Conservation (phyloP, 192 early-diverging fungal species). For the Coemansia sp. region DNA sequence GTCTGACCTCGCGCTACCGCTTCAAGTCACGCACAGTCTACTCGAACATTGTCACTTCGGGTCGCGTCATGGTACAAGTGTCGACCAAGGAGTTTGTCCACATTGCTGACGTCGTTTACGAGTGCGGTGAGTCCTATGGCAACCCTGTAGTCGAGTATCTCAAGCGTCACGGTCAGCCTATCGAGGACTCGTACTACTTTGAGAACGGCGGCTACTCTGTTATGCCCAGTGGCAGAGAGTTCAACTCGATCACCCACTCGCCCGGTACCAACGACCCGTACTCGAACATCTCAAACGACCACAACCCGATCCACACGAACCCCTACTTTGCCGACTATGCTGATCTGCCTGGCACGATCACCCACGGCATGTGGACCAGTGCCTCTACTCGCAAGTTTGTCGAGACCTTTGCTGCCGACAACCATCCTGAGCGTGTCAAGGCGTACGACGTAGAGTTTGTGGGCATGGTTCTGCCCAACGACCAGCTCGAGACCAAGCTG, state of each 20-base stretch:
- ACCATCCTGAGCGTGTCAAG: slow-evolving; percentile 84
- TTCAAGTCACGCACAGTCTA: slow-evolving; percentile 60
- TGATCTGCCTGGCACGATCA: slow-evolving; percentile 88
- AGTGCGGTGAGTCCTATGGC: slow-evolving; percentile 72
- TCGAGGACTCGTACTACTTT: slow-evolving; percentile 89
- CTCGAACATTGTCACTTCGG: slow-evolving; percentile 73
- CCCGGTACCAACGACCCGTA: slow-evolving; percentile 88
- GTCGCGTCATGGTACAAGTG: slow-evolving; percentile 73
- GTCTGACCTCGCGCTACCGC: slow-evolving; percentile 51
- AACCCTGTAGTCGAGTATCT: slow-evolving; percentile 91
- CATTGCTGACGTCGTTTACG: slow-evolving; percentile 80
- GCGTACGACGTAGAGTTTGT: slow-evolving; percentile 86
- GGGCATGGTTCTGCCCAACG: slow-evolving; percentile 91
- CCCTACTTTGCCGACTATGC: slow-evolving; percentile 92
- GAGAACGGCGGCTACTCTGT: slow-evolving; percentile 90
- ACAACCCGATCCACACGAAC: slow-evolving; percentile 97
- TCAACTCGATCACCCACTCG: slow-evolving; percentile 83
- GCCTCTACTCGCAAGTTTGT: slow-evolving; percentile 94
- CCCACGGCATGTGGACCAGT: slow-evolving; percentile 97
- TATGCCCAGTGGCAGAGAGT: slow-evolving; percentile 81
- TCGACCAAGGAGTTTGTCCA: slow-evolving; percentile 83
- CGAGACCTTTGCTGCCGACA: slow-evolving; percentile 92
- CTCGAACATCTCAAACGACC: slow-evolving; percentile 83
- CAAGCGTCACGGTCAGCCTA: slow-evolving; percentile 79
- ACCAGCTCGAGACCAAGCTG: slow-evolving; percentile 87